Evolutionary conservation across 1,139 yeast species (phyloP).

Genomic region (Saccharomycopsis phalli): DNA sequence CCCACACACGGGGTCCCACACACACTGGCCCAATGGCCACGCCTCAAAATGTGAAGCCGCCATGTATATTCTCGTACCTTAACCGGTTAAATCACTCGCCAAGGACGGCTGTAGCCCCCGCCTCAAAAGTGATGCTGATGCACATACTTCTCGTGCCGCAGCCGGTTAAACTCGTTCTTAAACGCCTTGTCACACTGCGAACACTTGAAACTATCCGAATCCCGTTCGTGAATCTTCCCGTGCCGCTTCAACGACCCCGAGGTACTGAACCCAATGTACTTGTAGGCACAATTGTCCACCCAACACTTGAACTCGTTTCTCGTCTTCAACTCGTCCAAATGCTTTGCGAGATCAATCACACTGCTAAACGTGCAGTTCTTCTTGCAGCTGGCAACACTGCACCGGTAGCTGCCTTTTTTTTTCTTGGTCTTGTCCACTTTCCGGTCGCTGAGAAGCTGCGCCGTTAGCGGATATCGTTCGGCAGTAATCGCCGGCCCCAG

Average conservation of each 20-base stretch:
- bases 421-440: slow-evolving; percentile 14
- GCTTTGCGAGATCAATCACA: slow-evolving; percentile 16
- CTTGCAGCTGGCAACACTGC: slow-evolving; percentile 15
- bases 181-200: slow-evolving; percentile 13
- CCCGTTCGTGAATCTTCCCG: slow-evolving; percentile 12
- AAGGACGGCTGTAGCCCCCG: neutral
- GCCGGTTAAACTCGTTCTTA: slow-evolving; percentile 13
- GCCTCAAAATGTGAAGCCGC: no score
- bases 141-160: slow-evolving; percentile 16
- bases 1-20: no score
- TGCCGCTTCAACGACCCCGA: slow-evolving; percentile 19
- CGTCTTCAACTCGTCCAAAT: slow-evolving; percentile 14
- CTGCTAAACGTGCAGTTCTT: slow-evolving; percentile 14
- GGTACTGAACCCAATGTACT: slow-evolving; percentile 19
- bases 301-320: slow-evolving; percentile 17
- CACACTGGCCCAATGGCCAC: no score
- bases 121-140: slow-evolving; percentile 7
- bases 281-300: slow-evolving; percentile 13
- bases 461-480: slow-evolving; percentile 14
- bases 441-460: slow-evolving; percentile 6
- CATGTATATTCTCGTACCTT: no score
- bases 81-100: no score
- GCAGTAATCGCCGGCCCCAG: no score
- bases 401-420: slow-evolving; percentile 20
- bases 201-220: slow-evolving; percentile 12